Percentiles rank a stretch among this genome's conserved stretches.
Evolutionary conservation across 164 flowering plant species (phyloP).

Genomic region (Platanus orientalis): DNA sequence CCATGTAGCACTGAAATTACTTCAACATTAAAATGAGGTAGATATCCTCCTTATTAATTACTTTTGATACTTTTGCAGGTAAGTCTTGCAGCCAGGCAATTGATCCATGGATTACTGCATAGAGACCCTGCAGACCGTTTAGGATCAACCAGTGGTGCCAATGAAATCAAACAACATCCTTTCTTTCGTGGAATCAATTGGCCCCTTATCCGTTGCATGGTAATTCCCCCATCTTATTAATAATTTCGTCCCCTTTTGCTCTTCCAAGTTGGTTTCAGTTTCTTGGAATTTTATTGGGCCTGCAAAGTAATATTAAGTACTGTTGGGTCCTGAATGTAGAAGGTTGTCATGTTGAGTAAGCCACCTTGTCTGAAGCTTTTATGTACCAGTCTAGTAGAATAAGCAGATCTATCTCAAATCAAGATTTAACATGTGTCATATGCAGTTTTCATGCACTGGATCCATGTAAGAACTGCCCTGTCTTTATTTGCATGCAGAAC

Average conservation of each 20-base stretch:
- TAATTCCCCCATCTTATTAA: conserved; percentile 17
- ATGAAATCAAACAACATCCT: conserved; percentile 85
- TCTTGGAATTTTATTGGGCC: too few species aligned
- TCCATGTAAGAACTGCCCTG: background rate
- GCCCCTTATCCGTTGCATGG: conserved; percentile 97
- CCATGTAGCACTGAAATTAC: background rate
- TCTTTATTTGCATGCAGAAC: conserved; percentile 37
- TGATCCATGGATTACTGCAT: conserved; percentile 72
- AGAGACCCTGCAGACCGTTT: conserved; percentile 73
- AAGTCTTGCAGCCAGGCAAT: conserved; percentile 76
- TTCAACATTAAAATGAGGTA: background rate
- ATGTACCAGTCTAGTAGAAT: background rate
- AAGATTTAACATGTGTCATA: background rate
- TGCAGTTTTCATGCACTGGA: too few species aligned
- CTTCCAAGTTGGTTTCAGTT: too few species aligned
- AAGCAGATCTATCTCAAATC: background rate
- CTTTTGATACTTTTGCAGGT: conserved; percentile 41
- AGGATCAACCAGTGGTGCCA: conserved; percentile 80
- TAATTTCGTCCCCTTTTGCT: too few species aligned
- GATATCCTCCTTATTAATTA: background rate
- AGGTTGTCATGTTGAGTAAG: too few species aligned
- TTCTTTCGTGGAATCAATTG: conserved; percentile 89
- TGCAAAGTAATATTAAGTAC: too few species aligned
- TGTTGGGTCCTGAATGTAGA: too few species aligned
- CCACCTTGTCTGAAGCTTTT: background rate